A percentile compares a stretch with the other conserved stretches of the same genome.
These are phyloP conservation scores for Catenaria anguillulae DNA, from an alignment of 371 early-diverging fungal genomes.

Conservation along the genomic window DNA sequence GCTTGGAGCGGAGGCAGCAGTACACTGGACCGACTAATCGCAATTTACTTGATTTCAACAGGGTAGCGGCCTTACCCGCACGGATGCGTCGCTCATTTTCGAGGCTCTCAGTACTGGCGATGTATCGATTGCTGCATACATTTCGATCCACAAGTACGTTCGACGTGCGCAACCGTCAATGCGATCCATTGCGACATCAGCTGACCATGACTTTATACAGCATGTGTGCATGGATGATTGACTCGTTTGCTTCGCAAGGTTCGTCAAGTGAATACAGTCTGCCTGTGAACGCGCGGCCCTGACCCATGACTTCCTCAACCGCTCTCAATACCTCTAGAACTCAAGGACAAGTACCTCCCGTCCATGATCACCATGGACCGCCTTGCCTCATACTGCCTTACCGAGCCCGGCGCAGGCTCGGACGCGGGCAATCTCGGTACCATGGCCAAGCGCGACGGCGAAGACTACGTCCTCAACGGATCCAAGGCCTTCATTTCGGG, in stretches of 20 bases:
- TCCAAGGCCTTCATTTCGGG: constrained; percentile 55
- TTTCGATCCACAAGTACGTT: constrained; percentile 48
- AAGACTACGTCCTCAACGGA: constrained; percentile 58
- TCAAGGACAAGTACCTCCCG: constrained; percentile 29
- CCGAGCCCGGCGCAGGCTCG: constrained; percentile 65
- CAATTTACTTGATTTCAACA: too few species aligned
- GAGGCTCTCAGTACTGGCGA: constrained; percentile 39
- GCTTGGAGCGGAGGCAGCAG: too few species aligned
- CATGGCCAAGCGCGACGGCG: constrained; percentile 47
- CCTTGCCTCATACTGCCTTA: constrained; percentile 44
- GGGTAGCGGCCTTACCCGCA: constrained; percentile 29
- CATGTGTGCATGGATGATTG: constrained; percentile 49
- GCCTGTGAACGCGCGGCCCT: too few species aligned
- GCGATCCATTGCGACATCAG: constrained; percentile 8
- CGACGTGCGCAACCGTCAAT: constrained; percentile 10
- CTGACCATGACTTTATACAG: too few species aligned
- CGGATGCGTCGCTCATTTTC: constrained; percentile 35
- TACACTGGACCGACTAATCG: too few species aligned
- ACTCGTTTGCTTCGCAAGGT: constrained; percentile 29
- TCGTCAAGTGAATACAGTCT: too few species aligned
- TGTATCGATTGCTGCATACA: constrained; percentile 43
- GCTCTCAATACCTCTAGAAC: not conserved
- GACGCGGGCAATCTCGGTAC: constrained; percentile 56
- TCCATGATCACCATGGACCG: constrained; percentile 20
- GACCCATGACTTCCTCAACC: too few species aligned